A percentile compares a stretch with the other conserved stretches of the same genome.
Evolutionary conservation across 768 basidiomycete genomes (phyloP).

Genomic region (Amanita phalloides): DNA sequence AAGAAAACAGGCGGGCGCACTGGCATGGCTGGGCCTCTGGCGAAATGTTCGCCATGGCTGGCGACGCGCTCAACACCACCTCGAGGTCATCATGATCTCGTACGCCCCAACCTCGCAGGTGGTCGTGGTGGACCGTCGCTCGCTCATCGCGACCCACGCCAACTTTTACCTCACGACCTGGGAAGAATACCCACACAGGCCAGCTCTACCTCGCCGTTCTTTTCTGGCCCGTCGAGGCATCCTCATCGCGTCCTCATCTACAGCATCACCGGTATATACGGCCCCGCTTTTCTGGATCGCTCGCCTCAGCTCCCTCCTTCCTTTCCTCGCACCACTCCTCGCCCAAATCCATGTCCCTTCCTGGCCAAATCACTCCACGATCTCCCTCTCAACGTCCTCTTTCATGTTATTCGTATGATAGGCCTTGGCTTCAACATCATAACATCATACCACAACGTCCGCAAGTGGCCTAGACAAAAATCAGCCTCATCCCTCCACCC

Average conservation of each 20-base stretch:
- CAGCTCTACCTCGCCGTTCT: constrained; percentile 84
- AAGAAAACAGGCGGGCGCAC: constrained; percentile 94
- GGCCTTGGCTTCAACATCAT: constrained; percentile 75
- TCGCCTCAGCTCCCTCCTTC: constrained; percentile 49
- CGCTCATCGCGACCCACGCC: constrained; percentile 64
- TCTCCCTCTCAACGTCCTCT: constrained; percentile 71
- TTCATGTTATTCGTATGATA: constrained; percentile 72
- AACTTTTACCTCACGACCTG: constrained; percentile 81
- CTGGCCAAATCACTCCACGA: constrained; percentile 34
- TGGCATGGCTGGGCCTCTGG: constrained; percentile 95
- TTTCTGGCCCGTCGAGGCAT: constrained; percentile 95
- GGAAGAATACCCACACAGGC: constrained; percentile 83
- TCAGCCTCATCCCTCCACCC: constrained; percentile 33
- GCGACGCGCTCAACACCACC: constrained; percentile 94
- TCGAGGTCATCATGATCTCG: constrained; percentile 75
- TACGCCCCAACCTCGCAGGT: constrained; percentile 80
- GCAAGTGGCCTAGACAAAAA: constrained; percentile 21
- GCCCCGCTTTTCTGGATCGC: constrained; percentile 75
- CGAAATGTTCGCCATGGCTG: constrained; percentile 98
- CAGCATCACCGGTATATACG: constrained; percentile 66
- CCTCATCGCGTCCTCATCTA: constrained; percentile 68
- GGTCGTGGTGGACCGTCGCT: constrained; percentile 98
- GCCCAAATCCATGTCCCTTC: constrained; percentile 21
- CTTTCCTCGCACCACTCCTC: constrained; percentile 35
- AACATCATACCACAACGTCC: constrained; percentile 72